Conservation (phyloP, 768 basidiomycete species). For the Lentinula aciculospora region DNA sequence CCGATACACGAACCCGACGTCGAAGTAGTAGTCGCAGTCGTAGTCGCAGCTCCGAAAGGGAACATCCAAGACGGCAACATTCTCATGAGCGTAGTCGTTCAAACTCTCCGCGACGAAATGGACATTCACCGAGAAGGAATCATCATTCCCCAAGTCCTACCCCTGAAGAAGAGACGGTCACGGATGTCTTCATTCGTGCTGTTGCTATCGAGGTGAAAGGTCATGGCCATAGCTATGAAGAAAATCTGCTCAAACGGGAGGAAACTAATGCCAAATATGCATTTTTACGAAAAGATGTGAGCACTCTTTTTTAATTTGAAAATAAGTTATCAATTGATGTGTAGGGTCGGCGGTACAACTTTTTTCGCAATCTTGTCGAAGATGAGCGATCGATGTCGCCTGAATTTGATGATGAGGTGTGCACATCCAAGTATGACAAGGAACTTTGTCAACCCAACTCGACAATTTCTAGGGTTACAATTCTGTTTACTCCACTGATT, state of each 20-base stretch:
- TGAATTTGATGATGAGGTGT: constrained; percentile 79
- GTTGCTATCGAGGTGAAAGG: constrained; percentile 83
- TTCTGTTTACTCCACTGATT: constrained; percentile 87
- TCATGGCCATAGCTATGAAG: constrained; percentile 74
- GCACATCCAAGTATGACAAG: constrained; percentile 9
- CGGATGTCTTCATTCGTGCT: constrained; percentile 80
- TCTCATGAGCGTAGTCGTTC: constrained; percentile 29
- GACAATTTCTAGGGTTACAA: constrained; percentile 62
- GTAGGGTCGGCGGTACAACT: constrained; percentile 68
- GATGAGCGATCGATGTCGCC: constrained; percentile 48
- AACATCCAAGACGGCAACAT: constrained; percentile 25
- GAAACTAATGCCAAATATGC: constrained; percentile 75
- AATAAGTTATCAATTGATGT: constrained; percentile 4
- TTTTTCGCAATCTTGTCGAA: constrained; percentile 65
- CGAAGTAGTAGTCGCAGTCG: constrained; percentile 6
- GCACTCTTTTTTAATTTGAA: constrained; percentile 15
- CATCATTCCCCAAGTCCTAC: constrained; percentile 25
- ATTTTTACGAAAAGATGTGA: constrained; percentile 62
- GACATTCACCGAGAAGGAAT: constrained; percentile 39
- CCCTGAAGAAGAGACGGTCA: constrained; percentile 63
- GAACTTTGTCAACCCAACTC: too few relatives aligned
- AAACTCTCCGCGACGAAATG: constrained; percentile 37
- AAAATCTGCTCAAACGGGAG: constrained; percentile 69
- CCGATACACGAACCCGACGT: constrained; percentile 5
- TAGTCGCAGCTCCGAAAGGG: constrained; percentile 18